These are phyloP conservation scores for Hypoxylon fuscum DNA, from an alignment of 495 filamentous ascomycete species.

Conservation along the genomic window DNA sequence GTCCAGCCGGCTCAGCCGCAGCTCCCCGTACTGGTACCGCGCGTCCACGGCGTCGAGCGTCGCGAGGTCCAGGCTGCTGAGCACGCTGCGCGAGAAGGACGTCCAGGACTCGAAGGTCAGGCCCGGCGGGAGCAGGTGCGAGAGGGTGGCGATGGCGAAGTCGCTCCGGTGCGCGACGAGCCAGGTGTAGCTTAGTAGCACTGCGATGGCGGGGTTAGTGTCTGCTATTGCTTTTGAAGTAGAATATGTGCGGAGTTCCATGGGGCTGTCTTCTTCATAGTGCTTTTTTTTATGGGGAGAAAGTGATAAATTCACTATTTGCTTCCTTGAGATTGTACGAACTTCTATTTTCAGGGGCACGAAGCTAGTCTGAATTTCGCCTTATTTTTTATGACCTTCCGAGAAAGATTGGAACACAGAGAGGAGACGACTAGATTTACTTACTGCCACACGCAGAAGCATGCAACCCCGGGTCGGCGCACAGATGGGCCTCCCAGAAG, in stretches of 20 bases:
- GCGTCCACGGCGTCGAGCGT: conserved; percentile 24
- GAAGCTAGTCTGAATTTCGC: too few relatives aligned
- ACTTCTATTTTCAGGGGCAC: too few relatives aligned
- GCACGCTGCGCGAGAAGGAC: background rate
- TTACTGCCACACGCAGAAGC: conserved; percentile 43
- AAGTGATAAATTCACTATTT: too few relatives aligned
- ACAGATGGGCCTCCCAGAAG: conserved; percentile 55
- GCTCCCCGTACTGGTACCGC: conserved; percentile 53
- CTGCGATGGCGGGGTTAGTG: background rate
- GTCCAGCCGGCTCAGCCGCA: conserved; percentile 49
- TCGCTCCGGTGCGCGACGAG: conserved; percentile 52
- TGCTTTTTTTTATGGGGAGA: too few relatives aligned
- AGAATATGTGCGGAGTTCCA: too few relatives aligned
- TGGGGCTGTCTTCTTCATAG: too few relatives aligned
- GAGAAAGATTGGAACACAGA: too few relatives aligned
- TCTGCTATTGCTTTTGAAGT: too few relatives aligned
- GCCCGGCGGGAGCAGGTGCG: conserved; percentile 44
- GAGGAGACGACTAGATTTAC: too few relatives aligned
- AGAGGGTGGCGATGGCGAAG: conserved; percentile 46
- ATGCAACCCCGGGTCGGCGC: conserved; percentile 28
- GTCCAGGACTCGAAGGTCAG: conserved; percentile 36
- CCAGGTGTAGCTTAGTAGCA: conserved; percentile 50
- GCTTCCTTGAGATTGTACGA: too few relatives aligned
- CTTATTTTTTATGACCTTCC: too few relatives aligned
- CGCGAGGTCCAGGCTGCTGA: conserved; percentile 5